These are phyloP conservation scores for Trametes elegans DNA, from an alignment of 768 basidiomycete species.

Conservation along the genomic window DNA sequence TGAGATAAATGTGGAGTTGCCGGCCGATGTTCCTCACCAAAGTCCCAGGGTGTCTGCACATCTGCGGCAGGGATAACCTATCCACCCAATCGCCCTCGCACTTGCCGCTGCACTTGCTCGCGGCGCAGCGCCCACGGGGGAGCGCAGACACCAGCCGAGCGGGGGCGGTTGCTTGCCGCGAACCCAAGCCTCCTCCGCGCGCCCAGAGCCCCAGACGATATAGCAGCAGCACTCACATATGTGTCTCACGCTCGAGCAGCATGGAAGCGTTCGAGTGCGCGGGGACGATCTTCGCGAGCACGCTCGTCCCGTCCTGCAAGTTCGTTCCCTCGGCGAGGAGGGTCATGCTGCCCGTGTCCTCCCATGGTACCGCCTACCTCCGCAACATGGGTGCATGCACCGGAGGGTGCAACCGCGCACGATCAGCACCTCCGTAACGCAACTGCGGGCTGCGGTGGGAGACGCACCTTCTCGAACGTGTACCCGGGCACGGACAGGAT, in stretches of 20 bases:
- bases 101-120: too few species aligned
- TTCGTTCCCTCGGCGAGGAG: constrained; percentile 65
- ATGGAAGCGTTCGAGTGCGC: constrained; percentile 72
- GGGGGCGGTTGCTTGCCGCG: too few species aligned
- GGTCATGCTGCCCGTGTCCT: constrained; percentile 73
- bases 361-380: constrained; percentile 59
- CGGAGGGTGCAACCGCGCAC: not conserved
- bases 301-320: constrained; percentile 65
- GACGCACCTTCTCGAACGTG: constrained; percentile 62
- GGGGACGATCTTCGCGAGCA: constrained; percentile 71
- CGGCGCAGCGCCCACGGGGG: too few species aligned
- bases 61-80: too few species aligned
- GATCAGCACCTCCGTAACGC: constrained; percentile 2
- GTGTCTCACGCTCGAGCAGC: constrained; percentile 69
- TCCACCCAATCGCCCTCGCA: too few species aligned
- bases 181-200: too few species aligned
- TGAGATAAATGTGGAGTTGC: too few species aligned
- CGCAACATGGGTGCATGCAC: not conserved
- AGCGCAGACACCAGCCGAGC: too few species aligned
- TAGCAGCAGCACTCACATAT: constrained; percentile 48
- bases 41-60: too few species aligned
- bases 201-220: not conserved
- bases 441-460: not conserved
- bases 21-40: too few species aligned
- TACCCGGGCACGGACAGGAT: constrained; percentile 69